phyloP scores from a whole-genome alignment of 192 early-diverging fungal genomes.

The Diversispora eburnea region DNA sequence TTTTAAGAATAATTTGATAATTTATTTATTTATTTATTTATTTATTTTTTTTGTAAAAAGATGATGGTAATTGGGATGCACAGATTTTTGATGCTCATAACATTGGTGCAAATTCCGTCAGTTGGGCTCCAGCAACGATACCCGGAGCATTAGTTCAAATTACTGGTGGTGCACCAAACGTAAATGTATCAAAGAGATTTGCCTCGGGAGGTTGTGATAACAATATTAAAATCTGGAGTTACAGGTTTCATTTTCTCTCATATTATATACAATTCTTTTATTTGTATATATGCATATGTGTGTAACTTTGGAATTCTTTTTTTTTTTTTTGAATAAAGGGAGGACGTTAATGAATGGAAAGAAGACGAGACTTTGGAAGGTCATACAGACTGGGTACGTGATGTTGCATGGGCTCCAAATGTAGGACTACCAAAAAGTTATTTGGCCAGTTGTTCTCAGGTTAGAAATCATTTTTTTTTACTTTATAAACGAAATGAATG shows the following conservation, averaged over 20 bases:
- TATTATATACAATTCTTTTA: background rate
- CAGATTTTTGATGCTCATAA: constrained; percentile 78
- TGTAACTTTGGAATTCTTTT: background rate
- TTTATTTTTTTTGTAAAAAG: constrained; percentile 37
- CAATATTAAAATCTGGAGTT: constrained; percentile 91
- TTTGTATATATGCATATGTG: too few species aligned
- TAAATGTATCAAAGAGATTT: constrained; percentile 70
- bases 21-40: background rate
- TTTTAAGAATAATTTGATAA: background rate
- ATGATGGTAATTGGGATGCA: constrained; percentile 85
- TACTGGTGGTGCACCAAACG: constrained; percentile 54
- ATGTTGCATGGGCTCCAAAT: constrained; percentile 95
- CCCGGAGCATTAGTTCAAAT: constrained; percentile 67
- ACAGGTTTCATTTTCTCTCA: constrained; percentile 37
- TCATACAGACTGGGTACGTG: constrained; percentile 97
- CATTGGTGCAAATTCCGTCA: constrained; percentile 89
- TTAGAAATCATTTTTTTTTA: constrained; percentile 14
- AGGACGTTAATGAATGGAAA: constrained; percentile 77
- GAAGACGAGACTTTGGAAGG: constrained; percentile 79
- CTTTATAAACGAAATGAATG: background rate
- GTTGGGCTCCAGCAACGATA: constrained; percentile 89
- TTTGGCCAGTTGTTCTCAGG: constrained; percentile 92
- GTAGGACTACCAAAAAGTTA: constrained; percentile 86
- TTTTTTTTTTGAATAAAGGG: constrained; percentile 37
- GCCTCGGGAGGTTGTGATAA: constrained; percentile 96